Base-by-base conservation (phyloP, 805 yeast genomes). In the Saccharomycopsis synnaedendra region DNA sequence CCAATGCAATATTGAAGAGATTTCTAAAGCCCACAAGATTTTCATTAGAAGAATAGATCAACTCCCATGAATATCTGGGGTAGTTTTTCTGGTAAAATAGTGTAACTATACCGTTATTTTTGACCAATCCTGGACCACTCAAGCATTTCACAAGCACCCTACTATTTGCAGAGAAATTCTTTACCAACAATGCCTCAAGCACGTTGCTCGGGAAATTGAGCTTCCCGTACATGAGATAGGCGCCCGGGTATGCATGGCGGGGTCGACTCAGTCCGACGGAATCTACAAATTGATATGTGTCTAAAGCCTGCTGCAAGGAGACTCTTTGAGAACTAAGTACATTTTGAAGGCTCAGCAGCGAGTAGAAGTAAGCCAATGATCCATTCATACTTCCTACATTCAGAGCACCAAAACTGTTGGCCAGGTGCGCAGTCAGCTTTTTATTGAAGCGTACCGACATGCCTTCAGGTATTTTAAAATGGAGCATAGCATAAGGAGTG, bases 201-300 rank as follows among this genome's bases (percentile, higher is more conserved):
- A 83, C 80, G 11, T 85, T 80, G 1, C 86, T 84, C 0, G 98
- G 97, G 52, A 90, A 79, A 58, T 82, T 85, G 79, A 93, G 75
- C 54, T 90, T 70, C 0, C 97, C 97, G 61, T 86, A 90, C 10
- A 90, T 66, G 0, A 79, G 67, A 35, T 71, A 64, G 44, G 55
- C 51, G 6, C 51, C 32, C 5, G 30, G 27, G 35, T 10, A 37
- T 10, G 5, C 30, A 5, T 55, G 54, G 32, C 42, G 42, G 37
- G 19, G 5, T 7, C 33, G 30, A 37, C 11, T n/a, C 33, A 27
- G 48, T 32, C 37, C 43, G 10, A 42, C 6, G 3, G 81, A 81
- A 49, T 74, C 76, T 32, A 82, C 67, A 41, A 73, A 67, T 46
- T 75, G 67, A 58, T 83, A 86, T 0, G 94, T 86, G 29, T 83